Percentiles rank a stretch among this genome's conserved stretches.
Conservation (phyloP, 1,139 yeast species). For the Kluyveromyces sp. region DNA sequence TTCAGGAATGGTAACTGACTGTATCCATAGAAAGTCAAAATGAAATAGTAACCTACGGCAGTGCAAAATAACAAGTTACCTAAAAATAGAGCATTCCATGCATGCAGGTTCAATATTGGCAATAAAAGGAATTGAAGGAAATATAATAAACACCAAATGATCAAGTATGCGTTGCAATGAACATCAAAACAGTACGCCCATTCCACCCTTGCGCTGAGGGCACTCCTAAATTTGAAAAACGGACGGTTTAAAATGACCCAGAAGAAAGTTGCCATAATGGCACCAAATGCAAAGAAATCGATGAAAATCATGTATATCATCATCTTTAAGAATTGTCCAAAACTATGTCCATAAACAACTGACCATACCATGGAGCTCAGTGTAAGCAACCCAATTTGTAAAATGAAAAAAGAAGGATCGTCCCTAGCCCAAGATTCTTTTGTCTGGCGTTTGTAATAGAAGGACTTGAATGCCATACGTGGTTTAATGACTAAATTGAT, state of each 20-base stretch:
- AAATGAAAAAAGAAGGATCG: constrained; percentile 79
- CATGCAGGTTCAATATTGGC: constrained; percentile 60
- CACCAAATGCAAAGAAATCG: constrained; percentile 70
- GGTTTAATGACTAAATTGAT: constrained; percentile 67
- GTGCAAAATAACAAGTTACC: constrained; percentile 74
- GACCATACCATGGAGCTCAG: constrained; percentile 90
- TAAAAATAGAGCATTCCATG: constrained; percentile 56
- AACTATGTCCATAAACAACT: constrained; percentile 60
- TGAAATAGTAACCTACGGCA: constrained; percentile 66
- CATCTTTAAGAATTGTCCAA: constrained; percentile 52
- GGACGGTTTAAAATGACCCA: constrained; percentile 63
- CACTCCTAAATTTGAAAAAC: constrained; percentile 39
- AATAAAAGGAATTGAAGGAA: constrained; percentile 67
- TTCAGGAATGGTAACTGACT: constrained; percentile 73
- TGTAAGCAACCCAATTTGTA: constrained; percentile 55
- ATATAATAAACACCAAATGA: constrained; percentile 73
- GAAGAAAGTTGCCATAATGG: constrained; percentile 57
- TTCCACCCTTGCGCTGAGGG: constrained; percentile 54
- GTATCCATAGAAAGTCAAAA: constrained; percentile 81
- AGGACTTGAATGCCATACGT: constrained; percentile 69
- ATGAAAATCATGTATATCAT: constrained; percentile 77
- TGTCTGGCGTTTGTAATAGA: constrained; percentile 70
- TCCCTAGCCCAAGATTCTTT: constrained; percentile 75
- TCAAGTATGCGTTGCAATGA: constrained; percentile 80
- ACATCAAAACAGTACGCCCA: constrained; percentile 95